Percentiles rank a stretch among this genome's conserved stretches.
Conservation (phyloP, 192 early-diverging fungal genomes). For the Backusella westeae region DNA sequence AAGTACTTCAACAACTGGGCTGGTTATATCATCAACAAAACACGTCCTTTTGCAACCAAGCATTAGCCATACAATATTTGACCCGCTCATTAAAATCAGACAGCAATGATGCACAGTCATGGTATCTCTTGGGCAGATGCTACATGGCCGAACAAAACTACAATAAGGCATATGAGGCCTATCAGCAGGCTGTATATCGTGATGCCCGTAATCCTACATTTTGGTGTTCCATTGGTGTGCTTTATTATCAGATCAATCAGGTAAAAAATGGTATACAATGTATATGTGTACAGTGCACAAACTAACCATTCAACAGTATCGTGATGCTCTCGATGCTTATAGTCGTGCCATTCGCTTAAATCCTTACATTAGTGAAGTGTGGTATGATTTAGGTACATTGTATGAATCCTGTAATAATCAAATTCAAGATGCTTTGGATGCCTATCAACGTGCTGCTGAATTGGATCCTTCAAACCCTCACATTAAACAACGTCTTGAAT, state of each 20-base stretch:
- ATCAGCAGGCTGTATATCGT: slow-evolving; percentile 94
- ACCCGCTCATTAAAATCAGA: slow-evolving; percentile 82
- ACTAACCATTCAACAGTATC: slow-evolving; percentile 50
- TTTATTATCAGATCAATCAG: slow-evolving; percentile 96
- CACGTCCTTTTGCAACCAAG: slow-evolving; percentile 80
- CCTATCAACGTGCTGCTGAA: slow-evolving; percentile 90
- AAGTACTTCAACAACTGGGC: slow-evolving; percentile 94
- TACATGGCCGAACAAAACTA: slow-evolving; percentile 94
- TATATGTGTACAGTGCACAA: background rate
- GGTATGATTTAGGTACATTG: slow-evolving; percentile 94
- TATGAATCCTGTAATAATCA: slow-evolving; percentile 99
- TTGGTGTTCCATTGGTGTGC: slow-evolving; percentile 98
- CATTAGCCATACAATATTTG: slow-evolving; percentile 80
- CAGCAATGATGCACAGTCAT: slow-evolving; percentile 88
- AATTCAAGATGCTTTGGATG: slow-evolving; percentile 93
- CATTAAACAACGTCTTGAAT: slow-evolving; percentile 29
- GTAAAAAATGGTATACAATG: slow-evolving; percentile 16
- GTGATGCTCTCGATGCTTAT: slow-evolving; percentile 96
- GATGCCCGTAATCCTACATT: slow-evolving; percentile 93
- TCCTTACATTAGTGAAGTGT: slow-evolving; percentile 93
- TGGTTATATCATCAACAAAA: slow-evolving; percentile 91
- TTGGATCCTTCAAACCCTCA: slow-evolving; percentile 79
- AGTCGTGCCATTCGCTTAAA: slow-evolving; percentile 90
- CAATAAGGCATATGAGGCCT: slow-evolving; percentile 95
- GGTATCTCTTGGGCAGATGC: slow-evolving; percentile 93